Percentiles rank a stretch among this genome's conserved stretches.
Evolutionary conservation across 305 asterid genomes (phyloP).

Genomic region (Fraxinus sp.): DNA sequence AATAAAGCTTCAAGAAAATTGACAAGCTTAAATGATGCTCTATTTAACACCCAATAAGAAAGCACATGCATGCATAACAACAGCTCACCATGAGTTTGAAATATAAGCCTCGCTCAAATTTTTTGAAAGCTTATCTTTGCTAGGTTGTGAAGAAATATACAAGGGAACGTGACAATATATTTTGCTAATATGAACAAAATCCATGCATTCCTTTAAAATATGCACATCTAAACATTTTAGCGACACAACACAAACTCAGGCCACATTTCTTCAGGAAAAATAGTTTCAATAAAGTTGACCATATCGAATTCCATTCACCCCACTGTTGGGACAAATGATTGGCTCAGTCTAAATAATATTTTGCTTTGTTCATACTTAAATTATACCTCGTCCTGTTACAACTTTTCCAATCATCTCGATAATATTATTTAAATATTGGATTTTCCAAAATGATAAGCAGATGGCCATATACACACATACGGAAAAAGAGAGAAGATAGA

Average conservation of each 20-base stretch:
- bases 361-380: not conserved
- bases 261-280: not conserved
- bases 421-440: not conserved
- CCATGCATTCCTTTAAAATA: not conserved
- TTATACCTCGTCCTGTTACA: not conserved
- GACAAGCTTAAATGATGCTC: conserved; percentile 9
- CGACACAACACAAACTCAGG: not conserved
- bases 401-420: not conserved
- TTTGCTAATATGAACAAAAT: not conserved
- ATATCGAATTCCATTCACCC: not conserved
- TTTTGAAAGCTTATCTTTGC: not conserved
- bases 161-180: not conserved
- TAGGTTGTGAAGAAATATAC: not conserved
- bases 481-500: conserved; percentile 1
- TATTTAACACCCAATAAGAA: not conserved
- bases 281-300: not conserved
- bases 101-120: not conserved
- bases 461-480: conserved; percentile 3
- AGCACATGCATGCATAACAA: not conserved
- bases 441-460: not conserved
- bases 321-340: not conserved
- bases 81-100: not conserved
- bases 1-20: conserved; percentile 13
- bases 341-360: not conserved
- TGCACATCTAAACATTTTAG: conserved; percentile 11